These are phyloP conservation scores for Microascus cirrosus DNA, from an alignment of 2,329 filamentous ascomycete species.

Conservation along the genomic window DNA sequence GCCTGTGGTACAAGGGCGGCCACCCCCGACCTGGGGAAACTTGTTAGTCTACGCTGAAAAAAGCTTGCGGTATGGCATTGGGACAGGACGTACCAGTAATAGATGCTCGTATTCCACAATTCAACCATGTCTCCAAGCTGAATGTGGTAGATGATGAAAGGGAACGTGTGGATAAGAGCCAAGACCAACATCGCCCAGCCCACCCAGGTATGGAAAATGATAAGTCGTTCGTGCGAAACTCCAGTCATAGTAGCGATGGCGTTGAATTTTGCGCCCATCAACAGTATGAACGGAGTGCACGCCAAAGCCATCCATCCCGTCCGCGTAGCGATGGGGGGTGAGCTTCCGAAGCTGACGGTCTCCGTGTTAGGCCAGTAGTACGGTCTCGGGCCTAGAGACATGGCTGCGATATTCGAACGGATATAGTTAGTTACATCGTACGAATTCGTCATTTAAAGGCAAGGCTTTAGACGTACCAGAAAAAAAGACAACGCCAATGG, in stretches of 20 bases:
- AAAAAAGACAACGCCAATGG: conserved; percentile 32
- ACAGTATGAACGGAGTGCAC: conserved; percentile 38
- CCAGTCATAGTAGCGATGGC: conserved; percentile 41
- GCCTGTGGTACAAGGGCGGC: conserved; percentile 40
- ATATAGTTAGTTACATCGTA: background rate
- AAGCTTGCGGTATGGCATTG: background rate
- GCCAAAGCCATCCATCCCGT: conserved; percentile 40
- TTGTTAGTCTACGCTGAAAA: background rate
- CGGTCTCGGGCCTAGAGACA: conserved; percentile 35
- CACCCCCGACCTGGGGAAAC: conserved; percentile 26
- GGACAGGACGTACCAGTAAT: conserved; percentile 31
- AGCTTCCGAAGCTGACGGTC: conserved; percentile 29
- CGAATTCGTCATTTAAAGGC: background rate
- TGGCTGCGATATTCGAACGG: conserved; percentile 18
- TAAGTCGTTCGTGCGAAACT: conserved; percentile 44
- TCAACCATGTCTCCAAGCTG: conserved; percentile 33
- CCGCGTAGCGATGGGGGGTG: conserved; percentile 40
- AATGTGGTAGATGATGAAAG: conserved; percentile 43
- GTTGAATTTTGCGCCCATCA: conserved; percentile 37
- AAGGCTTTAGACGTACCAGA: conserved; percentile 16
- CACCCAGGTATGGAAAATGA: conserved; percentile 42
- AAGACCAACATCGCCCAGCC: conserved; percentile 45
- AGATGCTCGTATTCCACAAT: conserved; percentile 29
- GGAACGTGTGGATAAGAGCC: conserved; percentile 47
- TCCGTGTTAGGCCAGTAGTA: conserved; percentile 42